Percentiles rank a stretch among this genome's conserved stretches.
Conservation (phyloP, 1,139 yeast species). For the Ogataea hybrid region DNA sequence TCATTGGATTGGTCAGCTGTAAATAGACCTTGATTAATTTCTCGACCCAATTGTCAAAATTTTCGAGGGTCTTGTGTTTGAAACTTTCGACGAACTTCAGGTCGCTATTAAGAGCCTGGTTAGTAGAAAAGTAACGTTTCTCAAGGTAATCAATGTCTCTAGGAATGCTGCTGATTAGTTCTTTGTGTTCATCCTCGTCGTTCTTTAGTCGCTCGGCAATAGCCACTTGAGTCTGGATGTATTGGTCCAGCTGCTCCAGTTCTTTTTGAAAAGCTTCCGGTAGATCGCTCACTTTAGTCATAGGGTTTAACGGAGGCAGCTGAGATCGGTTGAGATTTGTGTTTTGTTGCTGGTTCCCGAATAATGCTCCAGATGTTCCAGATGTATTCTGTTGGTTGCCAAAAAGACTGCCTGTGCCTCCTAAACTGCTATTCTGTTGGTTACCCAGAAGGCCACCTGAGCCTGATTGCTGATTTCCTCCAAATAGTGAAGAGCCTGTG, state of each 20-base stretch:
- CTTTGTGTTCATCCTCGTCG: slow-evolving; percentile 62
- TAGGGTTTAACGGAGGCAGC: slow-evolving; percentile 63
- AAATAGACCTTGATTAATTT: slow-evolving; percentile 33
- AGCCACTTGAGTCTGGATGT: slow-evolving; percentile 79
- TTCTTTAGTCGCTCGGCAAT: slow-evolving; percentile 76
- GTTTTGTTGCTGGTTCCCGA: slow-evolving; percentile 21
- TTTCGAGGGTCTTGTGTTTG: slow-evolving; percentile 35
- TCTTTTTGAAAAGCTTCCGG: slow-evolving; percentile 75
- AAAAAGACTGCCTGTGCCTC: slow-evolving; percentile 35
- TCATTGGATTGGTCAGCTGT: slow-evolving; percentile 35
- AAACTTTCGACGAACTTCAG: slow-evolving; percentile 48
- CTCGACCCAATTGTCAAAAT: slow-evolving; percentile 36
- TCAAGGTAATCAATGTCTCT: slow-evolving; percentile 75
- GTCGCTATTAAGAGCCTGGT: slow-evolving; percentile 69
- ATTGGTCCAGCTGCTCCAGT: slow-evolving; percentile 77
- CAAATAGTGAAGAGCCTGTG: slow-evolving; percentile 2
- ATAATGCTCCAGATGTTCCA: slow-evolving; percentile 2
- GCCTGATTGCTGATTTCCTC: slow-evolving; percentile 4
- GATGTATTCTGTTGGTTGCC: slow-evolving; percentile 25
- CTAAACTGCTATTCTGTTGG: slow-evolving; percentile 7
- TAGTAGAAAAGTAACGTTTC: slow-evolving; percentile 60
- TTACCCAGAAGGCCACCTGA: slow-evolving; percentile 8
- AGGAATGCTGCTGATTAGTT: slow-evolving; percentile 75
- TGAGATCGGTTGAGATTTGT: slow-evolving; percentile 31
- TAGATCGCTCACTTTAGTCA: slow-evolving; percentile 84